Percentiles rank a stretch among this genome's conserved stretches.
These are phyloP conservation scores for Amanita brunnescens DNA, from an alignment of 768 basidiomycete species.

Conservation along the genomic window DNA sequence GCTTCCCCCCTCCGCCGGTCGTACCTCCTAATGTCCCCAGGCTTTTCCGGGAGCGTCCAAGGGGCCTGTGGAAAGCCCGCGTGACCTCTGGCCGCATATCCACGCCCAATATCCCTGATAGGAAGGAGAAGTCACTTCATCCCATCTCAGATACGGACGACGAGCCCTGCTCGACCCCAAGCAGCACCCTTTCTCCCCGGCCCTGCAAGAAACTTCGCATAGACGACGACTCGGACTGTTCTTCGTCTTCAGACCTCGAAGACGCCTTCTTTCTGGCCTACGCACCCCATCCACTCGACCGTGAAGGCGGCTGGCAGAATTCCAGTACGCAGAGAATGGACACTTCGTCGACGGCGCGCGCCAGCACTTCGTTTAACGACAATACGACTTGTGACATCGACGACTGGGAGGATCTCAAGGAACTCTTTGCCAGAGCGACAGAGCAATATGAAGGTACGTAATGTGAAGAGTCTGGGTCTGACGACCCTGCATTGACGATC, in stretches of 20 bases:
- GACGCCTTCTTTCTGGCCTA: not conserved
- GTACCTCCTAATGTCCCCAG: slow-evolving; percentile 5
- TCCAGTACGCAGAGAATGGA: slow-evolving; percentile 18
- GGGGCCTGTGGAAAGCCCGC: slow-evolving; percentile 38
- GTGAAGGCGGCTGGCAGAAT: no score
- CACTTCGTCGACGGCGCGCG: slow-evolving; percentile 26
- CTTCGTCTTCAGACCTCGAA: not conserved
- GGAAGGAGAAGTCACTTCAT: slow-evolving; percentile 5
- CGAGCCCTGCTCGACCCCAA: slow-evolving; percentile 17
- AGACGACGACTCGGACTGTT: slow-evolving; percentile 3
- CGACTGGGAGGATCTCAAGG: slow-evolving; percentile 64
- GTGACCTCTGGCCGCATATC: slow-evolving; percentile 22
- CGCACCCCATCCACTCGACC: not conserved
- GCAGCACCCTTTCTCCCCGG: slow-evolving; percentile 10
- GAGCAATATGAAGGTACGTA: slow-evolving; percentile 52
- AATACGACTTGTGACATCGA: slow-evolving; percentile 26
- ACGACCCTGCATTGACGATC: not conserved
- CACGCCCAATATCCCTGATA: slow-evolving; percentile 12
- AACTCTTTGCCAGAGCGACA: slow-evolving; percentile 46
- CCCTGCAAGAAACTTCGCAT: slow-evolving; percentile 7
- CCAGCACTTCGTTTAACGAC: slow-evolving; percentile 13
- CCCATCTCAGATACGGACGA: slow-evolving; percentile 12
- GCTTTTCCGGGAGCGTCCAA: slow-evolving; percentile 23
- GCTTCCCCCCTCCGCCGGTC: slow-evolving; percentile 1
- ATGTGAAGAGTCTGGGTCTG: not conserved